Conservation (phyloP, 2,329 filamentous ascomycete species). For the Huntiella omanensis region DNA sequence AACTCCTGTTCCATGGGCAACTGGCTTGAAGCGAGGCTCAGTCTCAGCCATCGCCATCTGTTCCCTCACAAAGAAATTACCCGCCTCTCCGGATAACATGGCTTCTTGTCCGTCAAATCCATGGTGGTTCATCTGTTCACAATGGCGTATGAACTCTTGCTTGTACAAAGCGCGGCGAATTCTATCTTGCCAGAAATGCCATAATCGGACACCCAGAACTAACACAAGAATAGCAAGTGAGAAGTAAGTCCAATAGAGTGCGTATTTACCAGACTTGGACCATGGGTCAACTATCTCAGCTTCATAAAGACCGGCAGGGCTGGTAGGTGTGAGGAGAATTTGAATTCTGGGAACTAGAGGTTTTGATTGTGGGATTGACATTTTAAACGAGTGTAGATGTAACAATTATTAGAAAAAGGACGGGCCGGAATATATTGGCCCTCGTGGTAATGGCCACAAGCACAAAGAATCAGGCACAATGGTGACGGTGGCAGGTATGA, state of each 20-base stretch:
- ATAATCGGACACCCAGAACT: constrained; percentile 53
- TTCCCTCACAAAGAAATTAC: too few species aligned
- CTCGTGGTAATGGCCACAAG: too few species aligned
- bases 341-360: constrained; percentile 29
- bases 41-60: too few species aligned
- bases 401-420: too few species aligned
- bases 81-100: constrained; percentile 13
- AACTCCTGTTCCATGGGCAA: constrained; percentile 60
- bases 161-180: constrained; percentile 79
- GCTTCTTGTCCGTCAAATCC: constrained; percentile 27
- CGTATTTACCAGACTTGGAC: constrained; percentile 69
- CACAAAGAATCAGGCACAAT: too few species aligned
- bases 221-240: constrained; percentile 50
- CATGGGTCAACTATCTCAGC: constrained; percentile 58
- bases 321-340: constrained; percentile 40
- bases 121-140: constrained; percentile 31
- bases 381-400: too few species aligned
- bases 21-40: constrained; percentile 31
- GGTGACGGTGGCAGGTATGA: too few species aligned
- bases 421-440: too few species aligned
- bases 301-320: constrained; percentile 41
- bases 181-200: constrained; percentile 86
- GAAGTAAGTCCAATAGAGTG: constrained; percentile 75
- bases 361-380: too few species aligned
- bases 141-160: constrained; percentile 53